Evolutionary conservation across 2,329 filamentous ascomycete species (phyloP).

Genomic region (Rugonectria rugulosa): DNA sequence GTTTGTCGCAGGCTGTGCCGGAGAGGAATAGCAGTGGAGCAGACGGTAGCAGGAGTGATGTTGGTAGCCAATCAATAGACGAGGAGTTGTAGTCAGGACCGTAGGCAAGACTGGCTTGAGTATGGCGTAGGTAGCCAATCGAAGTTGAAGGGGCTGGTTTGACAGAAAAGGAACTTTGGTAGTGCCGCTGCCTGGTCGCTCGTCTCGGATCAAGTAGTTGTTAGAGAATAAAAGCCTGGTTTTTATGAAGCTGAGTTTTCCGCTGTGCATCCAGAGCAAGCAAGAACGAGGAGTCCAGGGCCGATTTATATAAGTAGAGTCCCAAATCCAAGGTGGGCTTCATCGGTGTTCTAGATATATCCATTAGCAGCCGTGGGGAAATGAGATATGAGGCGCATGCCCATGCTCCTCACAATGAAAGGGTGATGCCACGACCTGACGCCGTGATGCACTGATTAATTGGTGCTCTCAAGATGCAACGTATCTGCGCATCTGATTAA

Average conservation of each 20-base stretch:
- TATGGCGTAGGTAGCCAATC: conserved; percentile 5
- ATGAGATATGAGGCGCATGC: conserved; percentile 9
- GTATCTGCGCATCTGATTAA: conserved; percentile 10
- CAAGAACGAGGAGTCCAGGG: conserved; percentile 1
- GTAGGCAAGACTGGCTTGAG: too few species aligned
- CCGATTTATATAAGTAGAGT: conserved; percentile 17
- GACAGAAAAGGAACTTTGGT: neutral
- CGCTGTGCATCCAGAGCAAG: too few species aligned
- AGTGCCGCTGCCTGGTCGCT: neutral
- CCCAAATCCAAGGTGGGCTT: conserved; percentile 4
- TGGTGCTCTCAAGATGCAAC: conserved; percentile 8
- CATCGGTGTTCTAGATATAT: conserved; percentile 4
- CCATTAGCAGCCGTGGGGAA: conserved; percentile 3
- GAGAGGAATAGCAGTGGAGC: conserved; percentile 4
- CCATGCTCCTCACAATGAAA: neutral
- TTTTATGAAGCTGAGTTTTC: too few species aligned
- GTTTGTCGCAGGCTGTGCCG: neutral
- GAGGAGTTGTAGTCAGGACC: neutral
- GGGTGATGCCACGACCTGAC: neutral
- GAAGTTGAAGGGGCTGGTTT: neutral
- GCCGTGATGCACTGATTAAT: conserved; percentile 4
- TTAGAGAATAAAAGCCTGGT: too few species aligned
- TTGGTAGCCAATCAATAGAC: conserved; percentile 5
- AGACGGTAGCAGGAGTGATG: neutral
- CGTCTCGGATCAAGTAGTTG: too few species aligned